Conservation (phyloP, 78 protist species). For the slime mould (Dictyostelium discoideum) region DNA sequence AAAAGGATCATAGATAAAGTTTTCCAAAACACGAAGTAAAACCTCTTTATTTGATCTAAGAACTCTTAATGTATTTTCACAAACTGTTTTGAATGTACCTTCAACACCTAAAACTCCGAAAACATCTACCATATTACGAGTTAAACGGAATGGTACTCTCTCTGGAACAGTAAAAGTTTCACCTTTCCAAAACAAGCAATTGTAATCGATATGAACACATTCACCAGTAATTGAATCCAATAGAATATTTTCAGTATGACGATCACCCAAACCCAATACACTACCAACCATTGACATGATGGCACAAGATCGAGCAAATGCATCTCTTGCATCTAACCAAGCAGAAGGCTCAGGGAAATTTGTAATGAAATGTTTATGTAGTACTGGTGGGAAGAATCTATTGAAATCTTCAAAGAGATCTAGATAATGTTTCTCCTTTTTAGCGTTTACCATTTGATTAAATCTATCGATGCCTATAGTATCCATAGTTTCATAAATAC, state of each 20-base stretch:
- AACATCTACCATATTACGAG: slow-evolving; percentile 95
- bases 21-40: slow-evolving; percentile 92
- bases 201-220: slow-evolving; percentile 95
- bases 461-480: background rate
- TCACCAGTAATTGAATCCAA: slow-evolving; percentile 91
- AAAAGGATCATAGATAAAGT: slow-evolving; percentile 96
- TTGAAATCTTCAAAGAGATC: background rate
- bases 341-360: slow-evolving; percentile 90
- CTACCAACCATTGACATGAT: slow-evolving; percentile 95
- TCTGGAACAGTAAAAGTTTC: slow-evolving; percentile 86
- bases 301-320: slow-evolving; percentile 85
- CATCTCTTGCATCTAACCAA: slow-evolving; percentile 91
- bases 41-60: slow-evolving; percentile 84
- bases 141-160: slow-evolving; percentile 96
- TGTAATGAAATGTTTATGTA: slow-evolving; percentile 91
- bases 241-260: slow-evolving; percentile 97
- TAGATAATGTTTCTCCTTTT: background rate
- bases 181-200: slow-evolving; percentile 96
- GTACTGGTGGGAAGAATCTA: slow-evolving; percentile 84
- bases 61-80: slow-evolving; percentile 88
- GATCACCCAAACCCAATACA: slow-evolving; percentile 89
- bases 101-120: slow-evolving; percentile 90
- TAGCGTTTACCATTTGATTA: background rate
- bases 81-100: slow-evolving; percentile 85
- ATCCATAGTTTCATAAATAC: slow-evolving; percentile 22